Evolutionary conservation across 495 filamentous ascomycete genomes (phyloP), one percentile per base, ranked within the genome.

Genomic region (Trichoderma reesei): DNA sequence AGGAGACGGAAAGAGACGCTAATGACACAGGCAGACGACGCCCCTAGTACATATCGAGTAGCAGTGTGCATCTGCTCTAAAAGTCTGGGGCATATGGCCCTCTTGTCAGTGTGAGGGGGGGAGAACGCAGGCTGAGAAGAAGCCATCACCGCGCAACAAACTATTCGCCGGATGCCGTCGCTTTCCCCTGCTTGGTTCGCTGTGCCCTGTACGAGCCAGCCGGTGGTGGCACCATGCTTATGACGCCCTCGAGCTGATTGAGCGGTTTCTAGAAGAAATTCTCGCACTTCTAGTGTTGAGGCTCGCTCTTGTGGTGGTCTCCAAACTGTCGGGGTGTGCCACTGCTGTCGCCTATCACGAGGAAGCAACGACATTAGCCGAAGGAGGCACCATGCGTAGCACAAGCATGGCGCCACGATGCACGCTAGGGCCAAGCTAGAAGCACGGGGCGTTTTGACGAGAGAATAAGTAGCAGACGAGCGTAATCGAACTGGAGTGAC

Each of bases 261-360:
- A 48, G 5, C 44, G 14, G 13, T n/a, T 56, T 56, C 51, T 56
- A 56, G 51, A 56, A 56, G 14, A 56, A 56, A 56, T 56, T n/a
- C 10, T 56, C 51, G 51, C 51, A 56, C n/a, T 56, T 56, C 51
- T 56, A 56, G 51, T 56, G 20, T 11, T 56, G 20, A n/a, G 10
- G 6, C 14, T 33, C 51, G 51, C 20, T 5, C 5, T 56, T 34
- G 51, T 34, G 51, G 51, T 26, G 51, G 51, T 8, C 44, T 8
- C 6, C 48, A 33, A 26, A 26, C 18, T 10, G 2, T 14, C 34
- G 20, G 51, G 6, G 10, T 13, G 13, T 8, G 16, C 51, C 31
- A 48, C 9, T 31, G 51, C 51, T 14, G 10, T 56, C 51, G 51
- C 20, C 31, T 56, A 56, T 56, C 51, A 56, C 26, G 8, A 48